Conservation (phyloP, 129 eudicot species). For the Cynara cardunculus region DNA sequence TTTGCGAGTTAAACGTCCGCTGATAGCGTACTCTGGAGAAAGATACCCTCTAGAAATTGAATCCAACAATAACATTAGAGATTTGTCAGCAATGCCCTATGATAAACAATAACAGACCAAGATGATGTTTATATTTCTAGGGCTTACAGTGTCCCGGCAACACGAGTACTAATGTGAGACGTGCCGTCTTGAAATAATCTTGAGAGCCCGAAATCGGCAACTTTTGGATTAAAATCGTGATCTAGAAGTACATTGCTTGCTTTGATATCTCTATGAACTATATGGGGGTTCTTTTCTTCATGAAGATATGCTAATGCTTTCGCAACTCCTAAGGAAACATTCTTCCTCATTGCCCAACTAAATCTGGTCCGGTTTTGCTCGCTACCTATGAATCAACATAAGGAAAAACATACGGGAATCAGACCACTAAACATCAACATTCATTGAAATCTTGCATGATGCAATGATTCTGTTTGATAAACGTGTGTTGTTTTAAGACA, state of each 20-base stretch:
- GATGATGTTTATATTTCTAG: neutral
- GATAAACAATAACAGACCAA: neutral
- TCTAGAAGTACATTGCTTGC: constrained; percentile 85
- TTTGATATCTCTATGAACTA: constrained; percentile 80
- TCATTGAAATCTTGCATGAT: neutral
- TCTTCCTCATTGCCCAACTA: constrained; percentile 56
- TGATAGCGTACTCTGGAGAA: constrained; percentile 82
- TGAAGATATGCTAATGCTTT: constrained; percentile 79
- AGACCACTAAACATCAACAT: neutral
- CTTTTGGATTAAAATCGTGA: constrained; percentile 56
- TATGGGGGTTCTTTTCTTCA: constrained; percentile 67
- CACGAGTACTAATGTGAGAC: constrained; percentile 76
- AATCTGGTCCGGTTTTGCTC: constrained; percentile 51
- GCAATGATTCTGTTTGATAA: too few relatives aligned
- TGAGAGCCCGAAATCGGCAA: constrained; percentile 86
- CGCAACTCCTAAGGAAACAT: constrained; percentile 59
- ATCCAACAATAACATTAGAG: neutral
- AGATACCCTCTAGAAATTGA: constrained; percentile 63
- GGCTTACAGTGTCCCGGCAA: constrained; percentile 92
- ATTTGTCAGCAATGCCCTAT: constrained; percentile 15
- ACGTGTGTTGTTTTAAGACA: too few relatives aligned
- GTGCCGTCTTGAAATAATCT: constrained; percentile 56
- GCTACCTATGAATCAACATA: constrained; percentile 37
- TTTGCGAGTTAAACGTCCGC: constrained; percentile 74
- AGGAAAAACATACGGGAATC: neutral